Evolutionary conservation across 345 rosid genomes (phyloP).

Genomic region (Eucalyptus marginata): DNA sequence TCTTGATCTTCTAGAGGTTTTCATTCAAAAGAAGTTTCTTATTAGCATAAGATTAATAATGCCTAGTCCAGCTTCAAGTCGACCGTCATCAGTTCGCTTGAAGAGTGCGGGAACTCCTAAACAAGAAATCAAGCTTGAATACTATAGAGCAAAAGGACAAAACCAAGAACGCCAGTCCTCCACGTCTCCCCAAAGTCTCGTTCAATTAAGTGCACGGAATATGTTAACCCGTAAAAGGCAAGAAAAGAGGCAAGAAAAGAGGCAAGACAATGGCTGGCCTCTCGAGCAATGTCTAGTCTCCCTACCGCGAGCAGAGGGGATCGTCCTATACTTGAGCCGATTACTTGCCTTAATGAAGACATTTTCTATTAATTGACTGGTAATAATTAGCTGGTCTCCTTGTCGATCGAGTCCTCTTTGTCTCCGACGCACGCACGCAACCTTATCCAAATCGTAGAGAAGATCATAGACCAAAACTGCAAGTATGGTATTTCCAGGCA

Average conservation of each 20-base stretch:
- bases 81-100: not conserved
- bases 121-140: not conserved
- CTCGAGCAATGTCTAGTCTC: not conserved
- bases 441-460: not conserved
- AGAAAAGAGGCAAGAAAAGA: not conserved
- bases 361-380: not conserved
- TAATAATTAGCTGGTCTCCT: not conserved
- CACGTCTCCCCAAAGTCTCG: not conserved
- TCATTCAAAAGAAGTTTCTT: not conserved
- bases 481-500: not conserved
- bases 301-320: not conserved
- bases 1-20: not conserved
- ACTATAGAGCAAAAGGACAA: not conserved
- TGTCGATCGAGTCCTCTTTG: not conserved
- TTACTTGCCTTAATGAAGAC: not conserved
- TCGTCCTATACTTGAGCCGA: not conserved
- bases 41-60: not conserved
- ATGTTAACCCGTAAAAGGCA: not conserved
- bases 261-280: not conserved
- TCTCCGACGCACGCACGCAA: not conserved
- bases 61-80: not conserved
- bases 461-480: not conserved
- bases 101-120: not conserved
- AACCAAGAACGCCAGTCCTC: not conserved
- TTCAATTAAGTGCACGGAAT: not conserved